These are phyloP conservation scores for Xylariaceae sp. DNA, from an alignment of 2,329 filamentous ascomycete species.

Conservation along the genomic window DNA sequence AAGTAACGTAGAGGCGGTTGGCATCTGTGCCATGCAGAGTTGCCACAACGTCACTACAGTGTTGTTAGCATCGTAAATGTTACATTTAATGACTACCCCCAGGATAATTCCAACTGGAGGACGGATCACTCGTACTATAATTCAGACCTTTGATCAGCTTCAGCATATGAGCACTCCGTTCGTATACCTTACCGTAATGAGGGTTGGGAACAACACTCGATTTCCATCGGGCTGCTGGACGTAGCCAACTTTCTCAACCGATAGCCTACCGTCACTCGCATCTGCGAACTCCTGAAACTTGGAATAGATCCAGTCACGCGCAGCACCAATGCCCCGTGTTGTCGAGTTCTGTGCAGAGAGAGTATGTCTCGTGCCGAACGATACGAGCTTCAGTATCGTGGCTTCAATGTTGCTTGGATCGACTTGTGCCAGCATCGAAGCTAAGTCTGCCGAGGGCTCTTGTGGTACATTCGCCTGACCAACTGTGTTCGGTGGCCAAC, in stretches of 20 bases:
- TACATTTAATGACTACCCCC: too few species aligned
- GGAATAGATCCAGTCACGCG: constrained; percentile 51
- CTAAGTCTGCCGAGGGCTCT: constrained; percentile 22
- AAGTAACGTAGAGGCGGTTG: constrained; percentile 47
- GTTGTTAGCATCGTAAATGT: too few species aligned
- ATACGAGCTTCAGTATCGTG: constrained; percentile 50
- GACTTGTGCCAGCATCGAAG: constrained; percentile 29
- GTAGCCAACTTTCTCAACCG: constrained; percentile 48
- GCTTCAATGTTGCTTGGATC: constrained; percentile 42
- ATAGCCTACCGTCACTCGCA: constrained; percentile 46
- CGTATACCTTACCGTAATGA: constrained; percentile 35
- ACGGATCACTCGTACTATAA: too few species aligned
- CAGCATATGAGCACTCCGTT: too few species aligned
- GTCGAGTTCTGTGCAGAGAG: constrained; percentile 48
- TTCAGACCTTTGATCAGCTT: too few species aligned
- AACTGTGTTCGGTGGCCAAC: constrained; percentile 28
- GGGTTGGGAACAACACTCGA: constrained; percentile 47
- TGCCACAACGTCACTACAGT: constrained; percentile 42
- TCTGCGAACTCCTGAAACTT: constrained; percentile 47
- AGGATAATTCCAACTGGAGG: too few species aligned
- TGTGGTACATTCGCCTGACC: constrained; percentile 27
- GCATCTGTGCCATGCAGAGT: constrained; percentile 46
- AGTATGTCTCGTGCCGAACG: constrained; percentile 55
- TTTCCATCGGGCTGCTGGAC: constrained; percentile 41
- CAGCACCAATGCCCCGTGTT: constrained; percentile 51